Conservation (phyloP, 1,284 basidiomycete genomes). For the Amylostereum areolatum region DNA sequence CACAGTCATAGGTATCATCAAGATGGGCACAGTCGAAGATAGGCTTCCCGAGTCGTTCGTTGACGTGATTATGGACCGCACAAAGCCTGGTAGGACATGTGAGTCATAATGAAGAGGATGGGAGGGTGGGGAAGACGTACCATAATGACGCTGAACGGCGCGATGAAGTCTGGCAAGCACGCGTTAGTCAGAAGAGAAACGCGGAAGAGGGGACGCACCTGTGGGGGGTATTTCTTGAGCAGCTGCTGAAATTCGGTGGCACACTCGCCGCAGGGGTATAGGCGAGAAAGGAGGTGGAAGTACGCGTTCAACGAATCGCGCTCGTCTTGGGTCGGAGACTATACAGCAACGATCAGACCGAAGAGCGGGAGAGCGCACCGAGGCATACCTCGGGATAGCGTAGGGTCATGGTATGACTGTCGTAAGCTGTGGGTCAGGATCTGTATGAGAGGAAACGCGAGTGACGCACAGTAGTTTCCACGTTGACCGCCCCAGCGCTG, state of each 20-base stretch:
- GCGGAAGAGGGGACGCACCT: constrained; percentile 43
- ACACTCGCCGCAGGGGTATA: constrained; percentile 89
- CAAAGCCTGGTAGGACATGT: too few species aligned
- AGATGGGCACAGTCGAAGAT: constrained; percentile 88
- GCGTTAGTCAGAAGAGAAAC: not conserved
- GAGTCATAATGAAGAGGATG: too few species aligned
- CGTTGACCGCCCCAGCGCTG: constrained; percentile 84
- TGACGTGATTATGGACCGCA: constrained; percentile 87
- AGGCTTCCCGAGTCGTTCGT: constrained; percentile 77
- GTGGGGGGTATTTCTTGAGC: constrained; percentile 81
- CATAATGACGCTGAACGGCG: constrained; percentile 81
- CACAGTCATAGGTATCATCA: constrained; percentile 88
- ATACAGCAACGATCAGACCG: constrained; percentile 12
- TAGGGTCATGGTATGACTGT: constrained; percentile 82
- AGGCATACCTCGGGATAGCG: constrained; percentile 76
- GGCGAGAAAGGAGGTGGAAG: constrained; percentile 72
- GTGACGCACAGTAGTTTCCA: constrained; percentile 81
- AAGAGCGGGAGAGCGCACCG: not conserved
- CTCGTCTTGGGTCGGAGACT: constrained; percentile 82
- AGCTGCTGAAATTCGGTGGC: constrained; percentile 87
- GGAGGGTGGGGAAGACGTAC: too few species aligned
- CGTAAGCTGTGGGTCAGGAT: not conserved
- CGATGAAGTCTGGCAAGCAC: constrained; percentile 64
- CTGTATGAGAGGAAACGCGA: constrained; percentile 1
- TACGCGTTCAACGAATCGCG: constrained; percentile 78